Base-by-base conservation (phyloP, 306 rosid species). In the Lupinus albus region DNA sequence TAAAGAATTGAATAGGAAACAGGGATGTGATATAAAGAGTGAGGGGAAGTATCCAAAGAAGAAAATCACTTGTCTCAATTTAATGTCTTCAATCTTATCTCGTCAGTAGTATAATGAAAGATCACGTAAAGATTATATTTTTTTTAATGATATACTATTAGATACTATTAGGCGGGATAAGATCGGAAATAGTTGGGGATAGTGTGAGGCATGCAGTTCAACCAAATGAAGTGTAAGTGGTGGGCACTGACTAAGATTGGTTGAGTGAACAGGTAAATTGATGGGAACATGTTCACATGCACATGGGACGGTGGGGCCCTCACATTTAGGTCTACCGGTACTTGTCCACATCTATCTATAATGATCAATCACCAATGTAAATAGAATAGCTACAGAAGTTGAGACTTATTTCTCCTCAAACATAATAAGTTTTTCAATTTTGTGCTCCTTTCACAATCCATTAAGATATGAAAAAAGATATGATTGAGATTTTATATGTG, bases 281-380 rank as follows among this genome's bases (percentile, higher is more conserved):
- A 79, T 67, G 72, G 82, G 45, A 84, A 85, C 91, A 82, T 28
- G 58, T 67, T 80, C 85, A 91, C 89, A 88, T 87, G 97, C 89
- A 79, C 85, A 89, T 87, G 95, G 96, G 92, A 85, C 92, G 95
- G 95, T 81, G 76, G 69, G 81, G 85, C 88, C 46, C 79, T 64
- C 79, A 51, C 61, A 81, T 76, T 83, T 82, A 77, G 89, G 81
- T 74, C 85, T 83, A 83, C 85, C 68, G 89, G 86, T 87, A 81
- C 68, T 78, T 82, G 87, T 82, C 96, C 81, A 68, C 89, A 71
- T 85, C 80, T 59, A 33, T 55, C 25, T 28, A 41, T 48, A 20
- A 20, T 20, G 25, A 20, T 60, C 57, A 46, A 9, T 45, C 15
- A 48, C 53, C 61, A 33, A 49, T 45, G 67, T 33, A 75, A 61